These are phyloP conservation scores for Meripilus lineatus DNA, from an alignment of 1,284 basidiomycete genomes.

Conservation along the genomic window DNA sequence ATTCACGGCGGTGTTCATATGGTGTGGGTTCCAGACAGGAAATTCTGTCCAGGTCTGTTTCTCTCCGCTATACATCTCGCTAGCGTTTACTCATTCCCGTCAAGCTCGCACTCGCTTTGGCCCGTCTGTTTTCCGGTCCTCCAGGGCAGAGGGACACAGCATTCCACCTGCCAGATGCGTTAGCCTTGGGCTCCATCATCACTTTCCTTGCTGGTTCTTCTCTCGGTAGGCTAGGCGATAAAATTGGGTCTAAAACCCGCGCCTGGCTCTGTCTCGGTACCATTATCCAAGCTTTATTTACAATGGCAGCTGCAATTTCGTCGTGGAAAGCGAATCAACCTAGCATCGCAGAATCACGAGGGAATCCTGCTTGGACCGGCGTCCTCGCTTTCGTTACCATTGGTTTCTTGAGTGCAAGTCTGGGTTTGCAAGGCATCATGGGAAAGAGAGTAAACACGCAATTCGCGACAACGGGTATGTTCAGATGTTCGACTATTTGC, in stretches of 20 bases:
- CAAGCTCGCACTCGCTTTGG: slow-evolving; percentile 57
- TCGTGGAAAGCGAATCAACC: slow-evolving; percentile 60
- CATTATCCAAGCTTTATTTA: slow-evolving; percentile 68
- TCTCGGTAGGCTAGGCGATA: slow-evolving; percentile 69
- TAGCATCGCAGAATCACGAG: slow-evolving; percentile 49
- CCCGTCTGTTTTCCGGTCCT: slow-evolving; percentile 59
- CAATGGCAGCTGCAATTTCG: slow-evolving; percentile 64
- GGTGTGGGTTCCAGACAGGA: slow-evolving; percentile 86
- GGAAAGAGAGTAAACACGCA: slow-evolving; percentile 77
- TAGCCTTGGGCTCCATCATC: slow-evolving; percentile 74
- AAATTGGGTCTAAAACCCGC: slow-evolving; percentile 66
- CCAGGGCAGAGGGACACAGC: slow-evolving; percentile 40
- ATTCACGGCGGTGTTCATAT: slow-evolving; percentile 79
- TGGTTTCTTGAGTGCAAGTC: slow-evolving; percentile 72
- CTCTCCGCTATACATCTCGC: slow-evolving; percentile 25
- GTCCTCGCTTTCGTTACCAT: slow-evolving; percentile 62
- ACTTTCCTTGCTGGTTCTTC: slow-evolving; percentile 71
- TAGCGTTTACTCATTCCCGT: slow-evolving; percentile 13
- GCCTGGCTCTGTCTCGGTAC: slow-evolving; percentile 72
- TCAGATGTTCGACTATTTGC: slow-evolving; percentile 3
- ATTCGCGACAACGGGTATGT: slow-evolving; percentile 72
- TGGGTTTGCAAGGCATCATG: slow-evolving; percentile 82
- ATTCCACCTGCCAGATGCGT: slow-evolving; percentile 77
- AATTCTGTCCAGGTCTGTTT: slow-evolving; percentile 57
- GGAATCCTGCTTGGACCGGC: slow-evolving; percentile 66